Percentiles rank a stretch among this genome's conserved stretches.
phyloP scores from a whole-genome alignment of 2,329 filamentous ascomycete species.

The Rhynchosporium secalis region DNA sequence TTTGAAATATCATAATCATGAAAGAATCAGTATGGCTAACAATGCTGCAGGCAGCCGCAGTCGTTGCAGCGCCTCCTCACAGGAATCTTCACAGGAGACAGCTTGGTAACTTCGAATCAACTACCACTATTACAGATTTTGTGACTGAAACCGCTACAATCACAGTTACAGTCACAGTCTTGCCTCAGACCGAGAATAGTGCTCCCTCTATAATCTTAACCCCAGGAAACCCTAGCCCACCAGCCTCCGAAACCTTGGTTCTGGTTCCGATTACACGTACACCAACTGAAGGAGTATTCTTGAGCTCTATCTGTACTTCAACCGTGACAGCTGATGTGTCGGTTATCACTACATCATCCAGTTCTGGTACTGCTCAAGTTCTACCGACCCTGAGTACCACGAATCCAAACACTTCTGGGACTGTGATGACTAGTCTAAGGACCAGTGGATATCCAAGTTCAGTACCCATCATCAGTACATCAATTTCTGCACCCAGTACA shows the following conservation, averaged over 20 bases:
- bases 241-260: neutral
- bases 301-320: slow-evolving; percentile 24
- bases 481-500: slow-evolving; percentile 26
- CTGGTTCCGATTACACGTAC: neutral
- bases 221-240: neutral
- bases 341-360: slow-evolving; percentile 39
- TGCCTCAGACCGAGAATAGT: neutral
- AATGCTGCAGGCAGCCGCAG: slow-evolving; percentile 3
- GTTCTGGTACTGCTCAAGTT: slow-evolving; percentile 42
- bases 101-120: neutral
- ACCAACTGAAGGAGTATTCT: slow-evolving; percentile 13
- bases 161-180: neutral
- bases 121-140: neutral
- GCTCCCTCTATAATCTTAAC: neutral
- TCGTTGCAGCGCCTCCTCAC: slow-evolving; percentile 8
- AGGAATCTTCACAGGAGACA: slow-evolving; percentile 4
- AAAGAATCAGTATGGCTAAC: slow-evolving; percentile 15
- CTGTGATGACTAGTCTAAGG: slow-evolving; percentile 38
- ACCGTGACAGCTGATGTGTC: slow-evolving; percentile 31
- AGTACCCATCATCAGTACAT: slow-evolving; percentile 31
- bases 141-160: slow-evolving; percentile 4
- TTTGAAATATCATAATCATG: slow-evolving; percentile 6
- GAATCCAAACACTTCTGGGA: slow-evolving; percentile 41
- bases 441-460: slow-evolving; percentile 33
- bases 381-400: slow-evolving; percentile 36